phyloP scores from a whole-genome alignment of 805 yeast genomes.

The Torulaspora franciscae region DNA sequence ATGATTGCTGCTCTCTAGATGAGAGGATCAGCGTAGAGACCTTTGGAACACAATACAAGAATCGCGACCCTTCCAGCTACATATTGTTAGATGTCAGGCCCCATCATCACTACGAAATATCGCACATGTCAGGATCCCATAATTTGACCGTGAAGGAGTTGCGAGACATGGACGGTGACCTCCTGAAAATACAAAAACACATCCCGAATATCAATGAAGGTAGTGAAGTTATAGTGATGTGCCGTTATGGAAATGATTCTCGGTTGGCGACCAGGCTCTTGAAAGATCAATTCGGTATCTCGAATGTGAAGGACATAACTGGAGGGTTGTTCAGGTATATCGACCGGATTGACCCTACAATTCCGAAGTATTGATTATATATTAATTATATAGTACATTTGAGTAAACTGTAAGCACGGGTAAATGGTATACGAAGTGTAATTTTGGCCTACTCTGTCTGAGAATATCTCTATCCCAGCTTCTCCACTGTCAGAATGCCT shows the following conservation, averaged over 20 bases:
- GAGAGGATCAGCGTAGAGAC: conserved; percentile 46
- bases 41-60: conserved; percentile 32
- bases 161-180: conserved; percentile 32
- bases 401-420: not conserved
- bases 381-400: not conserved
- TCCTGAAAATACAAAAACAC: conserved; percentile 18
- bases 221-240: conserved; percentile 53
- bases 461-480: conserved; percentile 8
- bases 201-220: conserved; percentile 26
- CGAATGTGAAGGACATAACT: conserved; percentile 54
- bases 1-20: conserved; percentile 41
- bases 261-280: conserved; percentile 63
- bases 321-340: conserved; percentile 81
- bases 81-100: conserved; percentile 76
- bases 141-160: conserved; percentile 59
- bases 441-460: no score
- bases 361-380: conserved; percentile 55
- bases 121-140: conserved; percentile 51
- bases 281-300: conserved; percentile 45
- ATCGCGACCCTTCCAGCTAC: conserved; percentile 20
- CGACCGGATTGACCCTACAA: conserved; percentile 47
- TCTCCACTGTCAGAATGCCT: conserved; percentile 32
- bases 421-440: not conserved
- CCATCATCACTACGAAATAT: conserved; percentile 64
- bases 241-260: conserved; percentile 90